Evolutionary conservation across 768 basidiomycete species (phyloP), one percentile per base, ranked within the genome.

Genomic region (Boletus coccyginus): DNA sequence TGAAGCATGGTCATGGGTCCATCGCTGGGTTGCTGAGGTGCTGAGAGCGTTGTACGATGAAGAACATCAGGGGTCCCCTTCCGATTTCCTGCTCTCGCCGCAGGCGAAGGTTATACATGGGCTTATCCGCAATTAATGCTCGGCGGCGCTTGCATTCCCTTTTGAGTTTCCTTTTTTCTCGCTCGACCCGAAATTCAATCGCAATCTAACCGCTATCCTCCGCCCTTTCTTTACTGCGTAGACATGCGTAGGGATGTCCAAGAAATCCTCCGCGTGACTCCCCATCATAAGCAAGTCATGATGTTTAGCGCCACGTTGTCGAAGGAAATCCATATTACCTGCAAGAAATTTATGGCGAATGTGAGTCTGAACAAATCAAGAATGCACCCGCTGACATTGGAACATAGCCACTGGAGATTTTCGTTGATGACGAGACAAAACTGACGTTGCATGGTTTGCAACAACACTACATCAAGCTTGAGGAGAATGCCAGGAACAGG

Each of bases 171-270:
- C n/a, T n/a, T n/a, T n/a, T n/a, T n/a, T n/a, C n/a, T n/a, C n/a
- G n/a, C n/a, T n/a, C 77, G 69, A 72, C 71, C 58, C 64, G 72
- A 72, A 77, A 77, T 77, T 77, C 79, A 70, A 73, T 69, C 70
- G 73, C 75, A 79, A 59, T 86, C 85, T 87, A 81, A 87, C 85
- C 70, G 72, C 82, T 79, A 81, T 81, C 56, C 57, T 36, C 48
- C 82, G 78, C 78, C 79, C 78, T 81, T 75, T 85, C 50, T 69
- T 72, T 72, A 35, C 67, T 62, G 57, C 70, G 61, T 69, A 99
- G 97, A 98, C 88, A 99, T 99, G 97, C 96, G 97, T 79, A 93
- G 97, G 70, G 97, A 99, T 73, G 96, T 99, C 62, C 97, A 99
- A 86, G 97, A 99, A 79, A 98, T 99, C 68, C 99, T 98, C 85